Base-by-base conservation (phyloP, 2,329 filamentous ascomycete genomes). In the Botrytis aclada region DNA sequence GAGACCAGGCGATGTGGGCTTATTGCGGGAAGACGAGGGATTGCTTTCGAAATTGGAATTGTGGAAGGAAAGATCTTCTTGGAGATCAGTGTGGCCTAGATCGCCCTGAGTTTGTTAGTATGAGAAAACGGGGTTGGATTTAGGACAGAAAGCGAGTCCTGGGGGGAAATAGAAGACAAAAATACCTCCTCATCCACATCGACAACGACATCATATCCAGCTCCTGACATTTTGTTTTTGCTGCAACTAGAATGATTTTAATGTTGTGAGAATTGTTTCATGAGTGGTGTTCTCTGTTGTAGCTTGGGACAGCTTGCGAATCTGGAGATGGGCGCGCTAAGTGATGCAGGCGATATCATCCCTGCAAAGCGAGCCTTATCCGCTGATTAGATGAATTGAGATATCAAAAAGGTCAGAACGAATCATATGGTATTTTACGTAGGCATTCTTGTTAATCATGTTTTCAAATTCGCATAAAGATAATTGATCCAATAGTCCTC, bases 61-160 rank as follows among this genome's bases (percentile, higher is more conserved):
- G 87, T 99, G 96, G 86, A 99, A 99, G 88, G 98, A 96, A 82
- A 99, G 94, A 84, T 98, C 96, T 83, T 98, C 95, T 86, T 98
- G 94, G 37, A 99, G 92, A 83, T 99, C 96, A 73, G 96, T 99
- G 84, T 98, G 95, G 80, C 96, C 96, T 81, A 99, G 90, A 84
- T 99, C 96, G 80, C 95, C 95, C 95, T 98, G 82, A 78, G 72
- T 69, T 76, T 73, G 64, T 73, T 70, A 70, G 72, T 61, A 47
- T 54, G 10, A 20, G 58, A 51, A 51, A 60, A 51, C 7, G 32
- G 5, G 16, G n/a, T 73, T 65, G 39, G 69, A 76, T 74, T 34
- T 69, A 43, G 25, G 34, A 12, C 43, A 62, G 39, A 71, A 56
- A 25, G 25, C 32, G 39, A 37, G 63, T 16, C 25, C 37, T 10